Conservation (phyloP, 2,329 filamentous ascomycete species). For the Pestalotiopsis sp. region DNA sequence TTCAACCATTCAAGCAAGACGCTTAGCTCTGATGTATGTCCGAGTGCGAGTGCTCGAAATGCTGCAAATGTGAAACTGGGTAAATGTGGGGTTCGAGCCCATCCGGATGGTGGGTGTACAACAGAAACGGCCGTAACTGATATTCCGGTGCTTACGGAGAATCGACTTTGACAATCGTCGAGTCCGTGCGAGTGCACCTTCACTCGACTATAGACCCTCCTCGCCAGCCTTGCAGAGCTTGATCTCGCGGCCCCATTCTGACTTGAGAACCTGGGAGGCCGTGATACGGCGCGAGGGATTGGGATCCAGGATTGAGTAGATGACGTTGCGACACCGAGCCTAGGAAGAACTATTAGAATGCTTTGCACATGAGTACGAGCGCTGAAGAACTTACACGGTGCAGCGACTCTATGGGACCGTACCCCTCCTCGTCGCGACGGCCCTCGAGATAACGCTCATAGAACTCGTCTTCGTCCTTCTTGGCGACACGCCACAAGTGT, state of each 20-base stretch:
- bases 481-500: slow-evolving; percentile 95
- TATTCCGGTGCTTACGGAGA: too few species aligned
- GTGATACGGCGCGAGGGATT: slow-evolving; percentile 91
- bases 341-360: slow-evolving; percentile 36
- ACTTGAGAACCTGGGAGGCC: slow-evolving; percentile 94
- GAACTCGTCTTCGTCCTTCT: slow-evolving; percentile 96
- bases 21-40: slow-evolving; percentile 2
- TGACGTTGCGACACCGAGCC: slow-evolving; percentile 97
- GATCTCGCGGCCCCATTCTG: slow-evolving; percentile 97
- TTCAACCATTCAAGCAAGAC: slow-evolving; percentile 12
- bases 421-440: slow-evolving; percentile 90
- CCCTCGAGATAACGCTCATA: slow-evolving; percentile 93
- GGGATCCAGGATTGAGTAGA: slow-evolving; percentile 96
- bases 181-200: not conserved
- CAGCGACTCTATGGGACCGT: slow-evolving; percentile 92
- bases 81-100: not conserved
- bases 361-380: not conserved
- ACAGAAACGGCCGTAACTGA: not conserved
- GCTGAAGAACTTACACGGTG: slow-evolving; percentile 71
- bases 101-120: slow-evolving; percentile 11
- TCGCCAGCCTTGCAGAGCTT: slow-evolving; percentile 95
- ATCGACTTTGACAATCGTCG: not conserved
- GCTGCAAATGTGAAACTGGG: not conserved
- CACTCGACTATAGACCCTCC: slow-evolving; percentile 71
- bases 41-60: not conserved